These are phyloP conservation scores for Mycena sp. DNA, from an alignment of 1,284 basidiomycete species.

Conservation along the genomic window DNA sequence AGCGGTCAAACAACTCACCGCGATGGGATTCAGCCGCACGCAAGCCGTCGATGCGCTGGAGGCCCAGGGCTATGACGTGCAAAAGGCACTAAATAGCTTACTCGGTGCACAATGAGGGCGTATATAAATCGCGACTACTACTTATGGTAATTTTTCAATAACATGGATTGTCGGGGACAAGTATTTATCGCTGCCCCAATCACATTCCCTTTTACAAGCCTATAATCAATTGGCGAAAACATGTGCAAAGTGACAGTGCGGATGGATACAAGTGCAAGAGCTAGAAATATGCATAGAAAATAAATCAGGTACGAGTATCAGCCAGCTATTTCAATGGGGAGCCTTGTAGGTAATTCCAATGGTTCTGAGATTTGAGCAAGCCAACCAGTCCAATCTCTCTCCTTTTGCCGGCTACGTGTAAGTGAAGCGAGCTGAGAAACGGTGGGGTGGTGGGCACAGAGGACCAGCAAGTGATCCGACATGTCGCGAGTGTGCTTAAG, in stretches of 20 bases:
- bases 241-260: too few species aligned
- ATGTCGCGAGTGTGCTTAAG: conserved; percentile 47
- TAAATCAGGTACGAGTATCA: too few species aligned
- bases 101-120: conserved; percentile 22
- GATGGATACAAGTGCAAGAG: too few species aligned
- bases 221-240: too few species aligned
- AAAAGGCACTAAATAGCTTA: conserved; percentile 53
- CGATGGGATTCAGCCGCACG: conserved; percentile 86
- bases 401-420: conserved; percentile 37
- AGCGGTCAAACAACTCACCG: conserved; percentile 77
- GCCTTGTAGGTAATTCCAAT: conserved; percentile 21
- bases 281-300: too few species aligned
- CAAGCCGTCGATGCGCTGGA: conserved; percentile 83
- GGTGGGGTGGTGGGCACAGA: conserved; percentile 53
- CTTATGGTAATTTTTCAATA: conserved; percentile 26
- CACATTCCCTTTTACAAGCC: too few species aligned
- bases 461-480: conserved; percentile 47
- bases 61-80: conserved; percentile 77
- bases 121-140: conserved; percentile 1
- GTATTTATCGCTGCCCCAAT: too few species aligned
- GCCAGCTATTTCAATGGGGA: conserved; percentile 4
- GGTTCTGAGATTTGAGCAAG: conserved; percentile 35
- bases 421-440: conserved; percentile 44
- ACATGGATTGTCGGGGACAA: too few species aligned
- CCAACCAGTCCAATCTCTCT: conserved; percentile 50